These are phyloP conservation scores for Fusarium annulatum DNA, from an alignment of 2,329 filamentous ascomycete genomes.

Conservation along the genomic window DNA sequence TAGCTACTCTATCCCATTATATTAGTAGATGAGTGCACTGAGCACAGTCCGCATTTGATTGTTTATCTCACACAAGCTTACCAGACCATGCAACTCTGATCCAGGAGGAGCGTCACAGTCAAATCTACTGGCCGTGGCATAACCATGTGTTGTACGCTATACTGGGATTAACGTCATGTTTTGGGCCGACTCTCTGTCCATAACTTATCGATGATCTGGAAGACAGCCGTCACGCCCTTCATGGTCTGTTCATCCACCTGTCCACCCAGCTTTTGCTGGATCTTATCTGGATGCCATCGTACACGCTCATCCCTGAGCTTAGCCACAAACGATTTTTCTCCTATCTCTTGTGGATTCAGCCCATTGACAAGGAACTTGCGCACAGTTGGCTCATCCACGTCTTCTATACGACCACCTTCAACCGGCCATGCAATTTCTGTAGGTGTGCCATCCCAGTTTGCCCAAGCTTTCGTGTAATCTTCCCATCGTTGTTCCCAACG, in stretches of 20 bases:
- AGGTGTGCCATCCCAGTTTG: conserved; percentile 57
- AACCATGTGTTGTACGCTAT: neutral
- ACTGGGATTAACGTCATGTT: neutral
- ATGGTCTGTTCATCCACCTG: conserved; percentile 78
- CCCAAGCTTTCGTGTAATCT: conserved; percentile 74
- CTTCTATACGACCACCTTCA: conserved; percentile 63
- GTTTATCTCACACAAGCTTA: neutral
- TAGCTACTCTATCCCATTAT: neutral
- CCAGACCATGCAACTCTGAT: neutral
- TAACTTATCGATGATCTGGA: conserved; percentile 87
- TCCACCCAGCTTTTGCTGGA: conserved; percentile 86
- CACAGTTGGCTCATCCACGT: conserved; percentile 70
- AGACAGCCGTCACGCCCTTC: conserved; percentile 86
- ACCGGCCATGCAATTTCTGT: conserved; percentile 78
- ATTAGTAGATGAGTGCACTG: neutral
- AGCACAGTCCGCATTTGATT: neutral
- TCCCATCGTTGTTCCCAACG: conserved; percentile 71
- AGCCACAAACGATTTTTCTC: conserved; percentile 58
- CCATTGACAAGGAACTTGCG: conserved; percentile 74
- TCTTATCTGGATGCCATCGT: conserved; percentile 97
- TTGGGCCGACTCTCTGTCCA: conserved; percentile 72
- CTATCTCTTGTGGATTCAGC: conserved; percentile 55
- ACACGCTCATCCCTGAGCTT: conserved; percentile 85
- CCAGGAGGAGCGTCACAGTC: neutral
- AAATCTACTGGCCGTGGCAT: neutral